These are phyloP conservation scores for Saccharomycopsis lassenensis DNA, from an alignment of 805 yeast species.

Conservation along the genomic window DNA sequence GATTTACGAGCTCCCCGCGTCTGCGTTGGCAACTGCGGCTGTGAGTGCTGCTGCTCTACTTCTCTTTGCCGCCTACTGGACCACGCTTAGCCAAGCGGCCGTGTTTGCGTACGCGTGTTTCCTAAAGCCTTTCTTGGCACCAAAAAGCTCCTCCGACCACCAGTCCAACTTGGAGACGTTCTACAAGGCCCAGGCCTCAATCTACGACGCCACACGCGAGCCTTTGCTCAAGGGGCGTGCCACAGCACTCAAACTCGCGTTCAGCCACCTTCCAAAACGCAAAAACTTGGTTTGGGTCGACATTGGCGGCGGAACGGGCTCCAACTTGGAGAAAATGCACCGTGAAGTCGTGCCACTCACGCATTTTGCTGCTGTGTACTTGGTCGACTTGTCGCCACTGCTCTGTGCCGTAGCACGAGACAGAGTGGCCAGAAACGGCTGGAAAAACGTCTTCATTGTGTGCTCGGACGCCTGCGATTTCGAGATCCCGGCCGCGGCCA, in stretches of 20 bases:
- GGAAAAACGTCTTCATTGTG: constrained; percentile 53
- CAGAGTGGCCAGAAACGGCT: constrained; percentile 38
- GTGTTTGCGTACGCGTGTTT: constrained; percentile 27
- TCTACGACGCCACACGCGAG: constrained; percentile 64
- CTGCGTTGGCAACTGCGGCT: no score
- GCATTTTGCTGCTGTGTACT: constrained; percentile 53
- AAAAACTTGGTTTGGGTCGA: constrained; percentile 58
- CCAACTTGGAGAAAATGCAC: constrained; percentile 71
- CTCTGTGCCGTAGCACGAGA: constrained; percentile 60
- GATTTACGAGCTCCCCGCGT: no score
- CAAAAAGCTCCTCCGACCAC: constrained; percentile 21
- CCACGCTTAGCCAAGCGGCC: no score
- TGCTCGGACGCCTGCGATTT: constrained; percentile 73
- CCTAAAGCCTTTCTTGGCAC: constrained; percentile 25
- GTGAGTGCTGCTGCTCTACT: no score
- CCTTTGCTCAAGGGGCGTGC: constrained; percentile 61
- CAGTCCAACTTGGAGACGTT: constrained; percentile 42
- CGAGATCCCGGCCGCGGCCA: constrained; percentile 31
- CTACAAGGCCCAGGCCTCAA: constrained; percentile 65
- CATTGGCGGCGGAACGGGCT: constrained; percentile 83
- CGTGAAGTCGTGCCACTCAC: constrained; percentile 28
- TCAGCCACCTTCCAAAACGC: constrained; percentile 38
- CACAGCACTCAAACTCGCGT: constrained; percentile 48
- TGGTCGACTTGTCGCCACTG: constrained; percentile 70
- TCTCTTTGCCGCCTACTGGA: no score